Conservation (phyloP, 257 asterid species). For the Eustoma russellianum region DNA sequence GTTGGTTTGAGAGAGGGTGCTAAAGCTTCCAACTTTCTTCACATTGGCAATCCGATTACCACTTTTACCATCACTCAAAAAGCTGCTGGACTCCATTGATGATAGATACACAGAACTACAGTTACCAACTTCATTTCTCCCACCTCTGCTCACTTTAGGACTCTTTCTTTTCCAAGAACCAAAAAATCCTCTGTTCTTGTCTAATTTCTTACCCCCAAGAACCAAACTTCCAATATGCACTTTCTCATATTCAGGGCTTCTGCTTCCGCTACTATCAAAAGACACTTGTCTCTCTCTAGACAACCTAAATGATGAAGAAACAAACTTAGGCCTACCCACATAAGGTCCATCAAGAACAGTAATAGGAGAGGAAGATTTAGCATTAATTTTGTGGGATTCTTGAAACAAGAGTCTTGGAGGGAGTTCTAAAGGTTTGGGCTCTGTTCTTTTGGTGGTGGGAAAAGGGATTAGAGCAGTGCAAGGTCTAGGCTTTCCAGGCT, state of each 20-base stretch:
- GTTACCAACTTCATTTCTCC: slow-evolving; percentile 19
- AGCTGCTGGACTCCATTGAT: slow-evolving; percentile 10
- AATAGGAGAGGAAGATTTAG: slow-evolving; percentile 49
- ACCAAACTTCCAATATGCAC: slow-evolving; percentile 6
- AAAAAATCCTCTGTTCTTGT: slow-evolving; percentile 5
- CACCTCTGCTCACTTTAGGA: slow-evolving; percentile 15
- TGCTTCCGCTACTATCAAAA: slow-evolving; percentile 26
- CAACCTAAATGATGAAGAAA: slow-evolving; percentile 41
- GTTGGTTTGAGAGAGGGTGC: slow-evolving; percentile 20
- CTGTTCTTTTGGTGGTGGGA: slow-evolving; percentile 13
- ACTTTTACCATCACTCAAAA: slow-evolving; percentile 5
- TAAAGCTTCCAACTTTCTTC: slow-evolving; percentile 48
- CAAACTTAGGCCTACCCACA: slow-evolving; percentile 28
- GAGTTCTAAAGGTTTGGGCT: slow-evolving; percentile 35
- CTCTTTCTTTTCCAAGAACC: slow-evolving; percentile 23
- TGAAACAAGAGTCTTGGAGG: slow-evolving; percentile 43
- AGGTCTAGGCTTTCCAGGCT: slow-evolving; percentile 74
- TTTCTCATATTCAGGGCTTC: slow-evolving; percentile 15
- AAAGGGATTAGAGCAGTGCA: slow-evolving; percentile 20
- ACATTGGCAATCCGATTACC: slow-evolving; percentile 16
- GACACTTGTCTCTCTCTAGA: slow-evolving; percentile 26
- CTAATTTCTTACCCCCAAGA: too few relatives aligned
- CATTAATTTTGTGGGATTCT: slow-evolving; percentile 2
- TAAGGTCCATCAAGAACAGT: slow-evolving; percentile 62
- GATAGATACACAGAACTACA: slow-evolving; percentile 37